Evolutionary conservation across 2,329 filamentous ascomycete genomes (phyloP), one percentile per base, ranked within the genome.

Genomic region (Seiridium unicorne): DNA sequence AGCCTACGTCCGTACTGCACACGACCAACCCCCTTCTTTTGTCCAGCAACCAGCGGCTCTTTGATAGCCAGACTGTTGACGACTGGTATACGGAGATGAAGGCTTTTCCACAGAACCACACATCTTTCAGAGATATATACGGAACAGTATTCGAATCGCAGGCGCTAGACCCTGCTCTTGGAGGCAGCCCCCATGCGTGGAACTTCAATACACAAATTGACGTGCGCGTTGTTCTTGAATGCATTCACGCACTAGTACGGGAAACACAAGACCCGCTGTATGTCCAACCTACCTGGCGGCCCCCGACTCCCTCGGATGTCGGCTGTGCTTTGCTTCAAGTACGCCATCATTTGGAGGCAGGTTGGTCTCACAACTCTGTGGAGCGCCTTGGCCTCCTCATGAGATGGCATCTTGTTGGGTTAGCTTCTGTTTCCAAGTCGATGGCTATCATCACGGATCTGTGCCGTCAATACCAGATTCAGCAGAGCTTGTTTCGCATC

Each of bases 21-120:
- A 44, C 46, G 5, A 40, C 55, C n/a, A 58, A 58, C 26, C 55
- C 55, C 3, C 55, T 58, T 38, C 32, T 51, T 6, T 34, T 58
- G 31, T 58, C 55, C n/a, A 51, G 44, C 34, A 46, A 51, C 32
- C 13, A 35, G 13, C 38, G 46, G n/a, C 46, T 51, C 3, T 58
- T 58, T 34, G 55, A 58, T 13, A n/a, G 34, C 7, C 55, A 58
- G 34, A 58, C 44, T 40, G 55, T 44, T 18, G 55, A 49, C 9
- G 55, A 58, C 7, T 58, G 55, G 55, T 35, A 48, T 32, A 18
- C 44, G n/a, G 55, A 49, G 46, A 58, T 58, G 38, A 58, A 51
- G 18, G 18, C 18, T 44, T 34, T 26, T 36, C 18, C 13, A 42
- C 13, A 31, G 34, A 10, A 44, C 32, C 10, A 8, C 38, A 13